Conservation (phyloP, 768 basidiomycete species). For the Xerocomellus intermedius region DNA sequence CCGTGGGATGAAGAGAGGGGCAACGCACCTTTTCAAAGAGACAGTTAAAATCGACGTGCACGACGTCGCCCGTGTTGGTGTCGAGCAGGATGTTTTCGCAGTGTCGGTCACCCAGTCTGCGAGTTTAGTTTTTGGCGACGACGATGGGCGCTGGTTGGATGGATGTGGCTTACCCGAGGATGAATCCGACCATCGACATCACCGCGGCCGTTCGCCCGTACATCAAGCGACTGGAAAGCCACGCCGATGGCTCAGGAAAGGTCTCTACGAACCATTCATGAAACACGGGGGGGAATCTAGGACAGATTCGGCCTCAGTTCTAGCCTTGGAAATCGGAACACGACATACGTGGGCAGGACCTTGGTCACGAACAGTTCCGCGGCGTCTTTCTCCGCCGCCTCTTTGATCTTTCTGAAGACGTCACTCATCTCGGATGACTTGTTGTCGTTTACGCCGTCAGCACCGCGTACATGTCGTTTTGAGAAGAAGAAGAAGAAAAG, state of each 20-base stretch:
- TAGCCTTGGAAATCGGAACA: background rate
- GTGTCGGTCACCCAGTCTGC: slow-evolving; percentile 95
- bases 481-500: background rate
- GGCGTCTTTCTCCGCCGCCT: slow-evolving; percentile 46
- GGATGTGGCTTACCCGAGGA: slow-evolving; percentile 67
- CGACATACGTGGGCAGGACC: slow-evolving; percentile 56
- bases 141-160: background rate
- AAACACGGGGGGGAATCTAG: slow-evolving; percentile 80
- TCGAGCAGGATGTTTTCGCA: slow-evolving; percentile 96
- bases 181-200: slow-evolving; percentile 98
- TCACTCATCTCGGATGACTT: slow-evolving; percentile 49
- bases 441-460: slow-evolving; percentile 1
- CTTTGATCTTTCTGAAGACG: slow-evolving; percentile 51
- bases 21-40: slow-evolving; percentile 84
- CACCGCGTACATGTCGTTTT: background rate
- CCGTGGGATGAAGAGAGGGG: background rate
- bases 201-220: slow-evolving; percentile 92
- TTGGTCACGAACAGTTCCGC: slow-evolving; percentile 50
- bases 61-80: slow-evolving; percentile 79
- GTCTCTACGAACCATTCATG: slow-evolving; percentile 98
- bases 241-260: slow-evolving; percentile 94
- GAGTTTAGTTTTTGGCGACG: background rate
- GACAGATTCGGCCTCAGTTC: background rate
- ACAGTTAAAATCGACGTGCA: slow-evolving; percentile 98
- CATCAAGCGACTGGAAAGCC: slow-evolving; percentile 84